Evolutionary conservation across 176 grass and related monocot genomes (phyloP), one percentile per base, ranked within the genome.

Genomic region (Coix lacrymajobi): DNA sequence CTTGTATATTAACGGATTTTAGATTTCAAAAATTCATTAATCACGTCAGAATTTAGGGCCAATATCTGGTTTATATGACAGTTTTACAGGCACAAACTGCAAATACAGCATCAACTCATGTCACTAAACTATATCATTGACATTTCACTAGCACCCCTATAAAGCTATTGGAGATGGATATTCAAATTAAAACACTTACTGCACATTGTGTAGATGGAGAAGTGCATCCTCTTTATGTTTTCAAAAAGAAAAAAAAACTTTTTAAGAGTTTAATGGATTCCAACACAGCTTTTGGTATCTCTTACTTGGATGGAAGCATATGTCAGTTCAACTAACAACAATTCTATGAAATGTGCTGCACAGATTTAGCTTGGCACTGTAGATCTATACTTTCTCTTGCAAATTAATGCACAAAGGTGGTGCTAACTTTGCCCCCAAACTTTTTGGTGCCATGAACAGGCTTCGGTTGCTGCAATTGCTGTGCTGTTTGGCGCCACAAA

Each of bases 401-500:
- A 26, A 26, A n/a, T 62, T 58, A 56, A 61, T 39, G 78, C 6
- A 80, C 25, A 56, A 37, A 52, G 28, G 6, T 28, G 83, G 25
- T 4, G 34, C 62, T 86, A 81, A 81, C 63, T 82, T 20, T 75
- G 33, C 12, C 52, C 34, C 24, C 41, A 38, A 83, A 87, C 14
- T 39, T 87, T 71, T 61, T 81, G 26, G 10, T 92, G 77, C 41
- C 33, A 82, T 73, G 11, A 45, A 67, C 92, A 97, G 94, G 94
- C 94, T 24, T 81, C 84, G 29, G 39, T 97, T 68, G 75, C 87
- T 56, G 89, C 89, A 79, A 88, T 94, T 88, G 89, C 87, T 68
- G 19, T 90, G 30, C 43, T 97, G 37, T 71, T 97, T 67, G 94
- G 94, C 66, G 78, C 69, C 36, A 92, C 91, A 61, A 90, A 90